Evolutionary conservation across 73 alveolate genomes (phyloP).

Genomic region (Paramecium octaurelia): DNA sequence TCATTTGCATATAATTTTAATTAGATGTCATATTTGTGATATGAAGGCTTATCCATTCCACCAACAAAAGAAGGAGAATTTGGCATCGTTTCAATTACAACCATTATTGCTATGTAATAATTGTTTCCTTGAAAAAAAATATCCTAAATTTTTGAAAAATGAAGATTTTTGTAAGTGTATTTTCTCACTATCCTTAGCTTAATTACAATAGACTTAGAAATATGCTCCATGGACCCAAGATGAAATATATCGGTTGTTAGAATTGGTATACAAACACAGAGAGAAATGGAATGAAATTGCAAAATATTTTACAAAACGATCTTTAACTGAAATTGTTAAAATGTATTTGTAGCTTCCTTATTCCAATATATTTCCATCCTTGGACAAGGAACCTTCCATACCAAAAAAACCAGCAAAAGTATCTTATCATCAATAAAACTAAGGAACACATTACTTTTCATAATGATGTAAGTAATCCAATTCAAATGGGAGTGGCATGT

Average conservation of each 20-base stretch:
- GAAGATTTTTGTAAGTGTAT: background rate
- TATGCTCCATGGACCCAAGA: background rate
- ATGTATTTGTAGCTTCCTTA: background rate
- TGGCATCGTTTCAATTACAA: background rate
- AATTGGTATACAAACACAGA: background rate
- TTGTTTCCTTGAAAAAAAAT: background rate
- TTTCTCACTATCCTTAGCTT: background rate
- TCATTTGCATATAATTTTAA: background rate
- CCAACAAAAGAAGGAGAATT: background rate
- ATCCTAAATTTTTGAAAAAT: constrained; percentile 1
- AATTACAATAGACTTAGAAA: background rate
- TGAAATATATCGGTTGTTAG: background rate
- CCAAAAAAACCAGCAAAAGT: background rate
- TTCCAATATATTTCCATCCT: background rate
- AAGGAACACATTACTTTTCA: constrained; percentile 24
- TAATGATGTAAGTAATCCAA: constrained; percentile 36
- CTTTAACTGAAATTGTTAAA: constrained; percentile 16
- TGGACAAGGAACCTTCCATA: background rate
- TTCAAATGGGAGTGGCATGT: constrained; percentile 41
- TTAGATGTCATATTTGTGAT: constrained; percentile 30
- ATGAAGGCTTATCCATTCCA: background rate
- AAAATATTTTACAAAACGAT: background rate
- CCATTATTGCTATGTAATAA: background rate
- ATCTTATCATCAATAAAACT: background rate
- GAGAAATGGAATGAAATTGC: constrained; percentile 51